Base-by-base conservation (phyloP, 768 basidiomycete genomes). In the Termitomyces heimii region DNA sequence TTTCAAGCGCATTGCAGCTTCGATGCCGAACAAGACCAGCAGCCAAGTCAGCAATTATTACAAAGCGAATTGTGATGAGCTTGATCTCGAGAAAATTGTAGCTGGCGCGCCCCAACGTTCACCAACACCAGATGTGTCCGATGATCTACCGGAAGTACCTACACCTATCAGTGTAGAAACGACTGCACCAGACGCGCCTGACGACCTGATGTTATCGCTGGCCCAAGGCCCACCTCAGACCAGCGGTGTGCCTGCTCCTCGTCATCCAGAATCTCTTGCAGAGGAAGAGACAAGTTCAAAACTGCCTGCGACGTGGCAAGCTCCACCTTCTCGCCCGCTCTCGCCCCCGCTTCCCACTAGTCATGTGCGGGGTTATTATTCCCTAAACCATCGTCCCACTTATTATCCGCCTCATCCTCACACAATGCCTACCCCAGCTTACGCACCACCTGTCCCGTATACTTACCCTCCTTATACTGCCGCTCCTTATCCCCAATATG, bases 1-100 rank as follows among this genome's bases (percentile, higher is more conserved):
- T 64, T 85, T 85, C 63, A 80, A 83, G 63, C 78, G 81, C n/a
- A 85, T 92, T 51, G 83, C 88, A 1, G 77, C 83, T 3, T 79
- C 79, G 5, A 79, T 91, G 76, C 83, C 82, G 6, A 81, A 79
- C 68, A 84, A 84, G 84, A 84, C 82, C 29, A 77, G 76, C 18
- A 71, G 77, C 10, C 83, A 84, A 74, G 80, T 83, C 49, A 76
- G 70, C 60, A 75, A 77, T 58, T 85, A 75, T 64, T 83, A 80
- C 67, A 76, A 72, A 60, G 66, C 70, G 42, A 75, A 83, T 59
- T 60, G 68, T 29, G 71, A 62, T 12, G 72, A 74, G 26, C 68
- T 82, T 48, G 69, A 75, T 53, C 67, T 82, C 10, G 74, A 69
- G 46, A 66, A 67, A 49, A 68, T 78, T n/a, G 76, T 68, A 29